A percentile compares a stretch with the other conserved stretches of the same genome.
Evolutionary conservation across 2,329 filamentous ascomycete genomes (phyloP).

Genomic region (Gremmenia infestans): DNA sequence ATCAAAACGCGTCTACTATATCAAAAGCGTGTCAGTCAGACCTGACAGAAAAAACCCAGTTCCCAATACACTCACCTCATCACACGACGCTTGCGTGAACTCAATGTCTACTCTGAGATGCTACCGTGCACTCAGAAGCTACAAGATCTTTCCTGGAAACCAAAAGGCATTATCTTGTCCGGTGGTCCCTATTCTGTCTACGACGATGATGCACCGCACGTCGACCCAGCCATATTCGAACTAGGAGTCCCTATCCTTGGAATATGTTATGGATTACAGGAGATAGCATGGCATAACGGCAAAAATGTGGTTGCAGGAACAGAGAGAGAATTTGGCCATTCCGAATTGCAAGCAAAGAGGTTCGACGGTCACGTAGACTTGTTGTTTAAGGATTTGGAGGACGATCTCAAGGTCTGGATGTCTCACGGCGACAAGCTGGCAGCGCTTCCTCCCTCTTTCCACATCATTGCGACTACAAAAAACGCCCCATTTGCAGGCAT

Average conservation of each 20-base stretch:
- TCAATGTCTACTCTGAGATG: conserved; percentile 84
- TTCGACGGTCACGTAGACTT: conserved; percentile 62
- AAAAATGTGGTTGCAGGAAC: conserved; percentile 63
- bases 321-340: conserved; percentile 41
- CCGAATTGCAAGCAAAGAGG: conserved; percentile 52
- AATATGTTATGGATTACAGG: conserved; percentile 50
- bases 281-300: conserved; percentile 67
- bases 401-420: conserved; percentile 74
- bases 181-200: conserved; percentile 76
- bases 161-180: conserved; percentile 76
- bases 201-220: conserved; percentile 69
- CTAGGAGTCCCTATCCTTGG: conserved; percentile 57
- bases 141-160: conserved; percentile 69
- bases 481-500: conserved; percentile 81
- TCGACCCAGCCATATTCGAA: conserved; percentile 77
- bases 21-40: neutral
- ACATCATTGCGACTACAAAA: conserved; percentile 65
- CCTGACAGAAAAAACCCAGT: conserved; percentile 22
- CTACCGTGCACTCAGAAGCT: conserved; percentile 82
- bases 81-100: conserved; percentile 61
- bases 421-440: conserved; percentile 83
- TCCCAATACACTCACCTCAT: conserved; percentile 68
- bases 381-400: conserved; percentile 72
- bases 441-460: conserved; percentile 66
- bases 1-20: conserved; percentile 1